These are phyloP conservation scores for Euphorbia neoarborescens DNA, from an alignment of 441 rosid genomes.

Conservation along the genomic window DNA sequence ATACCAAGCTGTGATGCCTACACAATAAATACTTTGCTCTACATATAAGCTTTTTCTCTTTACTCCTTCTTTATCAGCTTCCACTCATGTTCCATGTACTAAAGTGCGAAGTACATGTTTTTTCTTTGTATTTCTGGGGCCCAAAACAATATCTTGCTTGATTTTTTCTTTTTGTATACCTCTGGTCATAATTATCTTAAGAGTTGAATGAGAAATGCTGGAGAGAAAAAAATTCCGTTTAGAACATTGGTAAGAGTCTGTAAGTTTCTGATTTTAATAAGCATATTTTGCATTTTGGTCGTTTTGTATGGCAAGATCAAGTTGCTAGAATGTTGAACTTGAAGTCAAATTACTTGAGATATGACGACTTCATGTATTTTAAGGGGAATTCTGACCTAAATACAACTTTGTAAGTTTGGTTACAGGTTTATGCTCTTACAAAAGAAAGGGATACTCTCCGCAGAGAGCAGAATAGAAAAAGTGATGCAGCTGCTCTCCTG, in stretches of 20 bases:
- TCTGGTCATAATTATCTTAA: background rate
- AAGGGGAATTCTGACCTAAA: constrained; percentile 4
- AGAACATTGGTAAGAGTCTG: background rate
- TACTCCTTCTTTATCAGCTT: background rate
- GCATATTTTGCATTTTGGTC: background rate
- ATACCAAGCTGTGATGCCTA: background rate
- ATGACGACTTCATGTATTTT: constrained; percentile 8
- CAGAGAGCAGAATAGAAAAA: constrained; percentile 89
- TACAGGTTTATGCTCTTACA: constrained; percentile 88
- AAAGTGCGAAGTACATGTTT: background rate
- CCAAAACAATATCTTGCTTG: background rate
- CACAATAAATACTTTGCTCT: background rate
- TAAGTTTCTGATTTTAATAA: background rate
- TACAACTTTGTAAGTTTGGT: constrained; percentile 19
- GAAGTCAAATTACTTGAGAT: background rate
- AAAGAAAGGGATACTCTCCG: constrained; percentile 97
- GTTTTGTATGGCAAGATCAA: background rate
- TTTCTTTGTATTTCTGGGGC: background rate
- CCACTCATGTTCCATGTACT: background rate
- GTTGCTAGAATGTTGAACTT: background rate
- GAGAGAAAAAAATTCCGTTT: background rate
- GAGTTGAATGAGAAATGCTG: background rate
- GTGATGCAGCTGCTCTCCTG: constrained; percentile 93
- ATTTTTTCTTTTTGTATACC: background rate
- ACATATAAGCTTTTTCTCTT: background rate